Base-by-base conservation (phyloP, 129 eudicot genomes). In the Centella asiatica region DNA sequence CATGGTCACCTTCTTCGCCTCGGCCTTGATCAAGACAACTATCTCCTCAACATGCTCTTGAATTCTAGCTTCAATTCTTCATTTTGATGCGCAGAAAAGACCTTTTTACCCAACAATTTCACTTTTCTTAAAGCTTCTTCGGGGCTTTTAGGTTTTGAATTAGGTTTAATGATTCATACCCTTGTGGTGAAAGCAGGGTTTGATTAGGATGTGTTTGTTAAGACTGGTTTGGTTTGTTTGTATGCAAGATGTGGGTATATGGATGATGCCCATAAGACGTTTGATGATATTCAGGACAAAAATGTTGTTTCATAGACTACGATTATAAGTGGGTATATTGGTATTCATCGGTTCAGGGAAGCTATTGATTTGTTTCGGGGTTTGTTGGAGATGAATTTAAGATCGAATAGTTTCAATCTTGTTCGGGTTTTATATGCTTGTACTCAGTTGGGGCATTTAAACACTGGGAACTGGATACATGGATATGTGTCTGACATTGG, bases 401-500 rank as follows among this genome's bases (percentile, higher is more conserved):
- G 76, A 74, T 88, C 95, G 0, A 95, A 89, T 72, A 81, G 97
- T 68, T 85, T 72, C 29, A 80, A 86, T 1, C 70, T 85, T 58
- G 95, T 89, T 50, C 69, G 89, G 72, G 75, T 85, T 53, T 59
- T 89, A 62, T 76, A 83, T 2, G 97, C 92, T 28, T 85, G 95
- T 76, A 67, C 74, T 49, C 84, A 72, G 37, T 67, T 69, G 17
- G 86, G 95, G 53, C 92, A 89, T 81, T 66, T 74, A 50, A 57
- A 22, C n/a, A 69, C 69, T 3, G 95, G 77, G 15, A 82, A 76
- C 67, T 76, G 92, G 92, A 56, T 86, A 54, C 92, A 80, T 49
- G 67, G 64, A 4, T 86, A 80, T 70, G 56, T 75, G 28, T 50
- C 56, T 6, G 62, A 66, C 29, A 75, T 72, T 67, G 84, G 79